These are phyloP conservation scores for Saccharomyces jurei DNA, from an alignment of 805 yeast species.

Conservation along the genomic window DNA sequence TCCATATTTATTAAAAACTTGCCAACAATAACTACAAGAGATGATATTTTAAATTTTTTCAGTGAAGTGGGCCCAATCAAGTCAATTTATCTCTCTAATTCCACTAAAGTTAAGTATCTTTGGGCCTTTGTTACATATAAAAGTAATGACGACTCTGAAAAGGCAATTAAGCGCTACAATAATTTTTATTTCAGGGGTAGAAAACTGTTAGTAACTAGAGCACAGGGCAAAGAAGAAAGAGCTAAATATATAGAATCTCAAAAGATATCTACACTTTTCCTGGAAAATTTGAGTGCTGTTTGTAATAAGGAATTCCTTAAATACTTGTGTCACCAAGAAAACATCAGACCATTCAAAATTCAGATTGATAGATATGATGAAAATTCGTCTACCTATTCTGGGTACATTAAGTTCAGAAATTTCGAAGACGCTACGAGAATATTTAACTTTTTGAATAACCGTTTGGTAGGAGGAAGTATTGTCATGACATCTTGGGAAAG, in stretches of 20 bases:
- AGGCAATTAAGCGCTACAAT: slow-evolving; percentile 31
- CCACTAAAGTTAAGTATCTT: slow-evolving; percentile 13
- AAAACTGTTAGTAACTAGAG: slow-evolving; percentile 21
- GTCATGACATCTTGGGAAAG: slow-evolving; percentile 20
- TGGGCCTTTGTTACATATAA: slow-evolving; percentile 37
- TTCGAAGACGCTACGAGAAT: slow-evolving; percentile 18
- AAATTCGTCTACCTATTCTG: slow-evolving; percentile 16
- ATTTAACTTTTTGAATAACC: slow-evolving; percentile 16
- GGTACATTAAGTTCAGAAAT: slow-evolving; percentile 16
- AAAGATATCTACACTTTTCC: slow-evolving; percentile 8
- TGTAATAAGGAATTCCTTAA: slow-evolving; percentile 24
- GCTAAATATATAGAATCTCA: slow-evolving; percentile 2
- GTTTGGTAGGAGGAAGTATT: slow-evolving; percentile 25
- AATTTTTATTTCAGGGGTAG: slow-evolving; percentile 23
- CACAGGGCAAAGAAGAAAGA: slow-evolving; percentile 11
- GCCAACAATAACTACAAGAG: slow-evolving; percentile 18
- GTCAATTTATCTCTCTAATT: slow-evolving; percentile 23
- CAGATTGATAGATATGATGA: not conserved
- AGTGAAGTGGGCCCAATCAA: slow-evolving; percentile 23
- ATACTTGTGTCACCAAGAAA: slow-evolving; percentile 22
- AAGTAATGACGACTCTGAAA: slow-evolving; percentile 29
- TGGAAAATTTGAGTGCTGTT: slow-evolving; percentile 24
- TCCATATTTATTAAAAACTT: slow-evolving; percentile 21
- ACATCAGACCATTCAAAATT: slow-evolving; percentile 8
- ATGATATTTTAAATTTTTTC: slow-evolving; percentile 18